Conservation (phyloP, 176 grass and related monocot genomes). For the Bromus sterilis region DNA sequence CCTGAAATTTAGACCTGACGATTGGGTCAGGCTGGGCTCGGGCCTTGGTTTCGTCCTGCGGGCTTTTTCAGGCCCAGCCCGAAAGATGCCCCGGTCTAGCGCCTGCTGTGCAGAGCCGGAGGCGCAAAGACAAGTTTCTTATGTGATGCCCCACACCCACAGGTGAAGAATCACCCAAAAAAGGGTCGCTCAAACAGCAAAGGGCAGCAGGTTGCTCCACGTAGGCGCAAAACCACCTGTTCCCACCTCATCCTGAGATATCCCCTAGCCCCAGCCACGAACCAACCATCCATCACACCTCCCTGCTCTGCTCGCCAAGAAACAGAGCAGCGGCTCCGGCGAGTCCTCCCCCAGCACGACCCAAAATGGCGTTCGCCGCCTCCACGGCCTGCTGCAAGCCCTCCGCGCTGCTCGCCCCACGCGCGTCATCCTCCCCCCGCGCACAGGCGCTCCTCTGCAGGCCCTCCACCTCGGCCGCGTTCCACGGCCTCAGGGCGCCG, state of each 20-base stretch:
- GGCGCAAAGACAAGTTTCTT: no score
- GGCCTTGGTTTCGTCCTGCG: no score
- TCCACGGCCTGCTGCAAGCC: conserved; percentile 34
- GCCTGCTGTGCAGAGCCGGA: no score
- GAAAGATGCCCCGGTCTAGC: no score
- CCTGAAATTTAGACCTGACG: no score
- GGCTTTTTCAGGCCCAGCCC: no score
- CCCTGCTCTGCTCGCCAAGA: no score
- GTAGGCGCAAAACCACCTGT: conserved; percentile 3
- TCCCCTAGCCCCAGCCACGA: neutral
- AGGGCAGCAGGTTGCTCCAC: conserved; percentile 27
- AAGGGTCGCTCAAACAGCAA: neutral
- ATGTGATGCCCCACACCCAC: no score
- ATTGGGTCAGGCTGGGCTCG: no score
- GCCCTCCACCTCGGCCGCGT: conserved; percentile 24
- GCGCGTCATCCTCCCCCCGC: neutral
- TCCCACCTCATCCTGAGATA: conserved; percentile 37
- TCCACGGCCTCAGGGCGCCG: neutral
- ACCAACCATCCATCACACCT: conserved; percentile 34
- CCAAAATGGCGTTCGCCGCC: conserved; percentile 33
- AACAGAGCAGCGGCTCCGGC: neutral
- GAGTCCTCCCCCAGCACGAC: neutral
- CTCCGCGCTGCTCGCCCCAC: neutral
- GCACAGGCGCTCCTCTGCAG: conserved; percentile 24
- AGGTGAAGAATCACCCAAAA: neutral